phyloP scores from a whole-genome alignment of 2,329 filamentous ascomycete species.

The Penicillium frequentans region DNA sequence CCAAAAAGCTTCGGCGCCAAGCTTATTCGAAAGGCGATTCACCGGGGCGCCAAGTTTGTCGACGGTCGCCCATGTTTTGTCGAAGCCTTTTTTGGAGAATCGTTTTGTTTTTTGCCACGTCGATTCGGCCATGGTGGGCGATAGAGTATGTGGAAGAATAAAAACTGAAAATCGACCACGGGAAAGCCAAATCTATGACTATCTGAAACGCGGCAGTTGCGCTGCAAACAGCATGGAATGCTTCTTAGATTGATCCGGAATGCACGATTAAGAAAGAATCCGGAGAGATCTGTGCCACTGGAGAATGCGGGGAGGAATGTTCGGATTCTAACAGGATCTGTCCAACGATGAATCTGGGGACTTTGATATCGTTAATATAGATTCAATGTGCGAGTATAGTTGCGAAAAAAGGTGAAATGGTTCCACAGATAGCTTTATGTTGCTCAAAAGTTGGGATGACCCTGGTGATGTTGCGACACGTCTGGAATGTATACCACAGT shows the following conservation, averaged over 20 bases:
- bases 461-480: conserved; percentile 1
- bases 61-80: conserved; percentile 67
- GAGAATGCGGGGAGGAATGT: conserved; percentile 21
- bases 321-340: background rate
- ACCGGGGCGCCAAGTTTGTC: conserved; percentile 74
- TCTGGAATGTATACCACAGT: conserved; percentile 6
- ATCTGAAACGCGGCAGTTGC: conserved; percentile 10
- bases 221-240: conserved; percentile 22
- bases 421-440: background rate
- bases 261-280: conserved; percentile 14
- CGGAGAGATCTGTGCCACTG: conserved; percentile 14
- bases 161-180: background rate
- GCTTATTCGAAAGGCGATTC: conserved; percentile 76
- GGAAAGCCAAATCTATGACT: conserved; percentile 9
- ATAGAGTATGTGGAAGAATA: background rate
- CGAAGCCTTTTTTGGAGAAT: conserved; percentile 64
- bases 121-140: conserved; percentile 48
- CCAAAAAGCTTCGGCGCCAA: conserved; percentile 82
- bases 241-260: conserved; percentile 16
- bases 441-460: background rate
- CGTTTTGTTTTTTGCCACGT: conserved; percentile 56
- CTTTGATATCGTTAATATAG: background rate
- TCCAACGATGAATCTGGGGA: background rate
- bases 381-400: background rate
- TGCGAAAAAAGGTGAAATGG: background rate